phyloP scores from a whole-genome alignment of 805 yeast genomes.

The Myxozyma udenii region DNA sequence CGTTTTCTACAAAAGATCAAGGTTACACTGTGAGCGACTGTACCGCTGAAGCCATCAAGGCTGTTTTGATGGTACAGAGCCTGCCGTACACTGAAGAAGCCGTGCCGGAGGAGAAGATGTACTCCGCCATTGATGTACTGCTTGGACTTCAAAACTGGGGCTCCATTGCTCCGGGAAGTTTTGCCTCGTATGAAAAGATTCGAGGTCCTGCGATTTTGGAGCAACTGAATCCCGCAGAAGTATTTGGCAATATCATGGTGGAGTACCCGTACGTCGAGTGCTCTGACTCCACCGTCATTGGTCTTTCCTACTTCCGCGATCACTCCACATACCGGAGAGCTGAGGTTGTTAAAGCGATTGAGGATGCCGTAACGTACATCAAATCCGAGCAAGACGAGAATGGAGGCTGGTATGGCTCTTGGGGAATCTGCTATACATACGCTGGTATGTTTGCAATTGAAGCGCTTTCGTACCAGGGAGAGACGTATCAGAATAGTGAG shows the following conservation, averaged over 20 bases:
- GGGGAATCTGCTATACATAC: slow-evolving; percentile 96
- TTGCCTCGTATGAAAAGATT: slow-evolving; percentile 84
- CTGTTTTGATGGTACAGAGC: slow-evolving; percentile 84
- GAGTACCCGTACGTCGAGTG: slow-evolving; percentile 98
- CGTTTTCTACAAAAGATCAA: slow-evolving; percentile 90
- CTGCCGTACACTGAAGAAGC: slow-evolving; percentile 53
- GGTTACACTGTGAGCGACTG: slow-evolving; percentile 97
- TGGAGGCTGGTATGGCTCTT: slow-evolving; percentile 97
- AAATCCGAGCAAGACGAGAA: slow-evolving; percentile 64
- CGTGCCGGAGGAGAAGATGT: slow-evolving; percentile 54
- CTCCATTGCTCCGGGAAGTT: slow-evolving; percentile 80
- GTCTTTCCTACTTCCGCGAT: slow-evolving; percentile 72
- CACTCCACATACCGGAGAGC: slow-evolving; percentile 61
- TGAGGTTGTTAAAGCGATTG: slow-evolving; percentile 67
- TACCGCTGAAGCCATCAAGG: slow-evolving; percentile 93
- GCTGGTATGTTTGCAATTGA: slow-evolving; percentile 98
- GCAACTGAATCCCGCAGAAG: slow-evolving; percentile 89
- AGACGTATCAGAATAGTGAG: slow-evolving; percentile 57
- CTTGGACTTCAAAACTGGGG: slow-evolving; percentile 75
- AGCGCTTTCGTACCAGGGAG: slow-evolving; percentile 72
- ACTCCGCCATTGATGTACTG: slow-evolving; percentile 72
- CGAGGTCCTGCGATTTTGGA: slow-evolving; percentile 78
- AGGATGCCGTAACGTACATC: slow-evolving; percentile 71
- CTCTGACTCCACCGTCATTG: slow-evolving; percentile 90
- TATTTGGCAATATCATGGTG: slow-evolving; percentile 96